Conservation (phyloP, 495 filamentous ascomycete genomes). For the Aspergillus homomorphus region DNA sequence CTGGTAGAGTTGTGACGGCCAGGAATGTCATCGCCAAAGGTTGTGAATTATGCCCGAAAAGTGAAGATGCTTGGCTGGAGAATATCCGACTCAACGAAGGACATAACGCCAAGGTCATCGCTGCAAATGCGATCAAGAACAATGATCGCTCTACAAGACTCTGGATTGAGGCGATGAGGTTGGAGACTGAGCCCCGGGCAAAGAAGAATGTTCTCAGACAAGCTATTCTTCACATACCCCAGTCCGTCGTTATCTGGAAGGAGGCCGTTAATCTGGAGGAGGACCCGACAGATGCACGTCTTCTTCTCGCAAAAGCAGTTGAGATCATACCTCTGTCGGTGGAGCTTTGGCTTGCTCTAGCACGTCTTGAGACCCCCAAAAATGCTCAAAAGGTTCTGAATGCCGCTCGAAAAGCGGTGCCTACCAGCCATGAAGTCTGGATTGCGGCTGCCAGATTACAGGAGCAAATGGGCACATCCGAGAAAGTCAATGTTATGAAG, state of each 20-base stretch:
- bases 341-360: slow-evolving; percentile 91
- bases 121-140: slow-evolving; percentile 86
- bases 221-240: slow-evolving; percentile 83
- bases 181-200: slow-evolving; percentile 73
- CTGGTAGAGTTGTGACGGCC: slow-evolving; percentile 84
- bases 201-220: slow-evolving; percentile 89
- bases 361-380: slow-evolving; percentile 80
- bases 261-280: slow-evolving; percentile 95
- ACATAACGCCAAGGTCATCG: slow-evolving; percentile 91
- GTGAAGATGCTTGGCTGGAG: slow-evolving; percentile 93
- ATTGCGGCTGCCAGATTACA: slow-evolving; percentile 89
- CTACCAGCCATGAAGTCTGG: slow-evolving; percentile 92
- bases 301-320: slow-evolving; percentile 87
- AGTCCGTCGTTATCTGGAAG: slow-evolving; percentile 94
- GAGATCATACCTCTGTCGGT: slow-evolving; percentile 91
- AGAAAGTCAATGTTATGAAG: slow-evolving; percentile 88
- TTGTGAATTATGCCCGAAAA: slow-evolving; percentile 86
- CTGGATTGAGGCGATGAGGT: slow-evolving; percentile 92
- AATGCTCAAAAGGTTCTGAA: slow-evolving; percentile 94
- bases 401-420: slow-evolving; percentile 87
- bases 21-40: slow-evolving; percentile 81
- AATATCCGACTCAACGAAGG: slow-evolving; percentile 89
- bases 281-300: slow-evolving; percentile 75
- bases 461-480: slow-evolving; percentile 76
- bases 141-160: slow-evolving; percentile 85